Base-by-base conservation (phyloP, 75 land plant species). In the Isoetes taiwanensis region DNA sequence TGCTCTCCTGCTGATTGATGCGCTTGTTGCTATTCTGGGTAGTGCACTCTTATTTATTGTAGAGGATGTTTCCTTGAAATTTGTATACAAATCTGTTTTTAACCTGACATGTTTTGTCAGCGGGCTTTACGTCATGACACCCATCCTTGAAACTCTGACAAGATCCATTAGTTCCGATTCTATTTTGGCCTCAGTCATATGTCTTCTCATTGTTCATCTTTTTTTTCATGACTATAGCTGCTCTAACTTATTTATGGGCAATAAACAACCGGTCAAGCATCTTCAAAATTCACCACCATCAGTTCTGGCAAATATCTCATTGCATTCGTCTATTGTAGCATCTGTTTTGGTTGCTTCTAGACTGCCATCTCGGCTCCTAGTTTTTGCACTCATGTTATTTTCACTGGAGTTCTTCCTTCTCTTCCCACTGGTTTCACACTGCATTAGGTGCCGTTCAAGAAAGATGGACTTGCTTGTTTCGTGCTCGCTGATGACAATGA, bases 101-200 rank as follows among this genome's bases (percentile, higher is more conserved):
- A 78, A 91, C 20, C 72, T 87, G 24, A 61, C 69, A 21, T 84
- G 71, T 32, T 91, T 91, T 29, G 86, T 77, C 6, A 67, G 83
- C 64, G 95, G 89, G 0, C 57, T 91, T 32, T 91, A 76, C 48
- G 69, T 87, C 9, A 53, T 91, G 55, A 78, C 97, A 32, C 97
- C 97, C 3, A 62, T 91, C n/a, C 86, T 88, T 41, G 79, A 83
- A 30, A 91, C 97, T 5, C 71, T 91, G 4, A 91, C 97, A 5
- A 69, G 79, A 28, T 83, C 97, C 26, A 86, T 91, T 42, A 83
- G 85, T 61, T 91, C 97, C 25, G 97, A 91, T 61, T 83, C 97
- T 43, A 91, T 91, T 21, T 83, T 84, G 89, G 85, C 89, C 19
- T 65, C 80, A 19, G 78, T 88, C 4, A 72, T 74, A 28, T 80